phyloP scores from a whole-genome alignment of 306 rosid species.

The Neltuma alba region DNA sequence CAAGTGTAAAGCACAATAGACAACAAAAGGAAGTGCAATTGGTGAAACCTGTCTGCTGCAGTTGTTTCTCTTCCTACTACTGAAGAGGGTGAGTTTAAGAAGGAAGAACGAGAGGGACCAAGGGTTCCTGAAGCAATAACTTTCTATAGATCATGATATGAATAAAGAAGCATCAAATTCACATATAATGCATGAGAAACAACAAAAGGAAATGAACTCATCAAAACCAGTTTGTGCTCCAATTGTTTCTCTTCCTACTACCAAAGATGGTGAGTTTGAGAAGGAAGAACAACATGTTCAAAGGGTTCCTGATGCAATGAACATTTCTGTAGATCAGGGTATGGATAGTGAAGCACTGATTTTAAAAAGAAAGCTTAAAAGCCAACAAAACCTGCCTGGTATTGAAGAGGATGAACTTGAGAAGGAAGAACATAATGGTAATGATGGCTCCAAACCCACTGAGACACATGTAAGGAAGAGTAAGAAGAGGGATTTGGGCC shows the following conservation, averaged over 20 bases:
- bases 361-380: not conserved
- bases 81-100: conserved; percentile 40
- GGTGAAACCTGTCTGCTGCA: not conserved
- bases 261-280: conserved; percentile 40
- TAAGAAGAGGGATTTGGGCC: not conserved
- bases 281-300: conserved; percentile 32
- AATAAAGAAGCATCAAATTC: conserved; percentile 28
- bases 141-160: conserved; percentile 35
- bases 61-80: conserved; percentile 29
- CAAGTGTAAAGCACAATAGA: not conserved
- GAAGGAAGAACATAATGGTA: conserved; percentile 34
- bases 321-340: conserved; percentile 35
- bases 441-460: not conserved
- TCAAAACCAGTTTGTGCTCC: not conserved
- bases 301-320: conserved; percentile 36
- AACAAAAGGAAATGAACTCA: not conserved
- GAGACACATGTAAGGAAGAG: not conserved
- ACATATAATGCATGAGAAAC: not conserved
- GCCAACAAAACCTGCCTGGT: conserved; percentile 23
- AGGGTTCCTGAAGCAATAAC: conserved; percentile 34
- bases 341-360: conserved; percentile 28
- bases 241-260: conserved; percentile 28
- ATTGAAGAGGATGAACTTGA: conserved; percentile 38
- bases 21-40: not conserved
- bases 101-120: conserved; percentile 31